Percentiles rank a stretch among this genome's conserved stretches.
Conservation (phyloP, 1,284 basidiomycete genomes). For the Ceratobasidium sp. region DNA sequence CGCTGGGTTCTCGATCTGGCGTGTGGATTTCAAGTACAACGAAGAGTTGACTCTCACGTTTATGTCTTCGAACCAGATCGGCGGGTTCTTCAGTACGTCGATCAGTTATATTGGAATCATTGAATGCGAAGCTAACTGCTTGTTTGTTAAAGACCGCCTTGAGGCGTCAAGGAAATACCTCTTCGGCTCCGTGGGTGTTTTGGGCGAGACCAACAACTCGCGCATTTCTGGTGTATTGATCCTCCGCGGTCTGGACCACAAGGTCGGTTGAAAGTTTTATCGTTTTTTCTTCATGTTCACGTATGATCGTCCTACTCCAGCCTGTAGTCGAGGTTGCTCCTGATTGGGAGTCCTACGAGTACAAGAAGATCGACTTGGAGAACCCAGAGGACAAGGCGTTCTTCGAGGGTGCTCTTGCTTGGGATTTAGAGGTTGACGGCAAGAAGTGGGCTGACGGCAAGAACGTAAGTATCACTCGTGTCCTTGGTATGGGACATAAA, state of each 20-base stretch:
- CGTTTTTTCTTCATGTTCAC: constrained; percentile 36
- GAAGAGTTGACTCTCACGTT: constrained; percentile 90
- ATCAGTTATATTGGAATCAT: not conserved
- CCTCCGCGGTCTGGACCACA: constrained; percentile 69
- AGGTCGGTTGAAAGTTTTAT: constrained; percentile 44
- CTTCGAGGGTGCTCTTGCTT: constrained; percentile 89
- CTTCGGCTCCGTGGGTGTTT: constrained; percentile 91
- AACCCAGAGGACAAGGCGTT: constrained; percentile 80
- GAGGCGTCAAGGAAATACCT: constrained; percentile 95
- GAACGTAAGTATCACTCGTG: constrained; percentile 64
- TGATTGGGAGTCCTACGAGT: constrained; percentile 90
- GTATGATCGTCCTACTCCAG: constrained; percentile 57
- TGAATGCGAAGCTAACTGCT: not conserved
- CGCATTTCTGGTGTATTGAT: constrained; percentile 84
- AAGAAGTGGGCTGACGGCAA: constrained; percentile 89
- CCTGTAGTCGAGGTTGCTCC: constrained; percentile 85
- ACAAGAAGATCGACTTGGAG: constrained; percentile 69
- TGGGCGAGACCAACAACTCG: constrained; percentile 80
- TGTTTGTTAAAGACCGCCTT: constrained; percentile 69
- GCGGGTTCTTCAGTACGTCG: constrained; percentile 79
- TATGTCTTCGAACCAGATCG: constrained; percentile 91
- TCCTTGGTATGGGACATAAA: not conserved
- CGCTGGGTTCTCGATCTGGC: constrained; percentile 45
- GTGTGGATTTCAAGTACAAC: constrained; percentile 76
- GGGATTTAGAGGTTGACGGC: constrained; percentile 86